A percentile compares a stretch with the other conserved stretches of the same genome.
These are phyloP conservation scores for Sporothrix inflata DNA, from an alignment of 2,329 filamentous ascomycete genomes.

Conservation along the genomic window DNA sequence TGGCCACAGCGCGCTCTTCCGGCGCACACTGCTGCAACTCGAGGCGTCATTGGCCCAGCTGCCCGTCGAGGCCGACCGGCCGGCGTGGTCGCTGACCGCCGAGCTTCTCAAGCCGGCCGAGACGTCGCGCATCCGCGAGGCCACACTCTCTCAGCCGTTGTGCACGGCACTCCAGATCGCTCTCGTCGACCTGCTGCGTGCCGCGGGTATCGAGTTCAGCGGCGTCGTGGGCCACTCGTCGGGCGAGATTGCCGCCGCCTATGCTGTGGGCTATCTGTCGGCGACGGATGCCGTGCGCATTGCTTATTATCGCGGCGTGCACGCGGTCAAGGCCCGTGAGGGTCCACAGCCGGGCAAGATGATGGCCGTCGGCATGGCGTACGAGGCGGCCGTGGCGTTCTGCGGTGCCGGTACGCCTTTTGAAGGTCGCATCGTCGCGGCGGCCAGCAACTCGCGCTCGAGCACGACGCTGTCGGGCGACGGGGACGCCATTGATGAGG, in stretches of 20 bases:
- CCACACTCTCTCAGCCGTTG: constrained; percentile 53
- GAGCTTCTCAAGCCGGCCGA: constrained; percentile 28
- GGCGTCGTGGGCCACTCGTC: constrained; percentile 48
- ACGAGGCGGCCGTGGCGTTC: constrained; percentile 37
- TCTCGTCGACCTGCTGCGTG: constrained; percentile 39
- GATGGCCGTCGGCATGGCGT: constrained; percentile 43
- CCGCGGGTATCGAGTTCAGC: constrained; percentile 38
- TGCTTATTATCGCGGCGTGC: constrained; percentile 47
- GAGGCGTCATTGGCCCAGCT: constrained; percentile 27
- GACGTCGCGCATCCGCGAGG: constrained; percentile 34
- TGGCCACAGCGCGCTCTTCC: constrained; percentile 18
- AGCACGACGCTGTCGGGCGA: constrained; percentile 46
- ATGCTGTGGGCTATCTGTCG: constrained; percentile 45
- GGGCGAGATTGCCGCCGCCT: constrained; percentile 51
- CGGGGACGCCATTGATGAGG: constrained; percentile 37
- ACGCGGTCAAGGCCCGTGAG: constrained; percentile 36
- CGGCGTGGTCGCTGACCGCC: constrained; percentile 31
- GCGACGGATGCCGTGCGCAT: constrained; percentile 45
- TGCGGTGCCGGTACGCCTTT: constrained; percentile 36
- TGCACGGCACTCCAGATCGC: constrained; percentile 59
- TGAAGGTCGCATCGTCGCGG: constrained; percentile 38
- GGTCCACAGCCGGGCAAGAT: constrained; percentile 39
- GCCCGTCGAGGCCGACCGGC: constrained; percentile 25
- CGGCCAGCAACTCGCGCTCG: constrained; percentile 41
- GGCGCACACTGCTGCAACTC: constrained; percentile 21